Evolutionary conservation across 805 yeast genomes (phyloP), one percentile per base, ranked within the genome.

Genomic region (Novakomyces olei): DNA sequence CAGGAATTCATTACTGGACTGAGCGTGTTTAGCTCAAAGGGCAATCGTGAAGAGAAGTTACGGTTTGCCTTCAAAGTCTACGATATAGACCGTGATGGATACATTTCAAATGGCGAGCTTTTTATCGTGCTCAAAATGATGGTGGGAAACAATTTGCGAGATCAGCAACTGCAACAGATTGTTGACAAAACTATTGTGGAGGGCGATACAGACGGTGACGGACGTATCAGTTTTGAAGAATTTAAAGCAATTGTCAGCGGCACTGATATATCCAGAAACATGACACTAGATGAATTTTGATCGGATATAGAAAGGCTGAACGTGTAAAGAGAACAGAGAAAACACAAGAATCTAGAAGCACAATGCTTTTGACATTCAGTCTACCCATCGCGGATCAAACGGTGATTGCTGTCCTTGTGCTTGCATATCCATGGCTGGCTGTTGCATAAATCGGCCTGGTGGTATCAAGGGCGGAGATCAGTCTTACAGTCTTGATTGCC

Each of bases 41-140:
- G 92, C 1, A 65, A 72, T 16, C 69, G 69, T 31, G 73, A 70
- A 34, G 95, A 80, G 42, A 85, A 81, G 52, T 61, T 85, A 37
- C 61, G 61, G 47, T 88, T 91, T 58, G 88, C 94, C 7, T 88
- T 88, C 55, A 77, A 72, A 46, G 80, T 88, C 14, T 88, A 88
- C 48, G 99, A 88, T 49, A 80, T 88, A 40, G 99, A 88, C 53
- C 64, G 80, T 35, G 99, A 88, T 49, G 98, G 98, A 0, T 81
- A 48, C 49, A 79, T 88, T 24, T 83, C 95, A 2, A 85, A 85
- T 48, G 99, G 98, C 16, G 99, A 88, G 54, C 53, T 88, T 36
- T 88, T 74, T 46, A 62, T 85, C 26, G 96, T 88, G 26, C 60
- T 88, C 56, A 78, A 88, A 53, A 77, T 79, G 68, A 88, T 88